Base-by-base conservation (phyloP, 768 basidiomycete species). In the Termitomyces sp. region DNA sequence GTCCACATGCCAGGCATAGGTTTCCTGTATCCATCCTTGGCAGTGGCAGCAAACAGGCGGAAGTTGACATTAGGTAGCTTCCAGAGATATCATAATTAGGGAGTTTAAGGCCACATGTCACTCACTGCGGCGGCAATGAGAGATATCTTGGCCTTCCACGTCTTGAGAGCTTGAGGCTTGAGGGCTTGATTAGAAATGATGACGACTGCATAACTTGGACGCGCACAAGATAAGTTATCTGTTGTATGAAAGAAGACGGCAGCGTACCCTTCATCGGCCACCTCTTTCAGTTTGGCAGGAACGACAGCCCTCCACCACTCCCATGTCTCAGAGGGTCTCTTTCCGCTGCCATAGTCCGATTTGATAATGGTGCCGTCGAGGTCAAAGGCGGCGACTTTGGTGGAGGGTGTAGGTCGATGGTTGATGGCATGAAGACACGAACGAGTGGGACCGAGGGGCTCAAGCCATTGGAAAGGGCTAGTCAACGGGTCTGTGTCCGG, bases 1-100 rank as follows among this genome's bases (percentile, higher is more conserved):
- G 80, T 74, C 85, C 87, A 96, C 80, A 95, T 93, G 3, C 92
- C 92, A 11, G 82, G 83, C 76, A 91, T 86, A 3, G 94, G 94
- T 69, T 97, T 97, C 15, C 94, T 76, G 63, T 82, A 91, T 33
- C 77, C 77, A 63, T 96, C 93, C 60, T 78, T 84, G 5, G 78
- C 82, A 1, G 79, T 83, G 0, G 93, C 93, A 8, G 89, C 94
- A 55, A 94, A 79, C 37, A 96, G 61, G 44, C 81, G 83, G 64
- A 97, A 87, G 0, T 93, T 91, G 0, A 91, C 74, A 17, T 80
- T 73, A 0, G 83, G 77, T n/a, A 94, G 69, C 91, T 94, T 64
- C 14, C 15, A 31, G 23, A 31, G 23, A 15, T 19, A 31, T 43
- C 9, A 52, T 15, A 49, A 49, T 7, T 7, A 57, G 47, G 14